Evolutionary conservation across 176 grass and related monocot genomes (phyloP).

Genomic region (Oryza australiensis): DNA sequence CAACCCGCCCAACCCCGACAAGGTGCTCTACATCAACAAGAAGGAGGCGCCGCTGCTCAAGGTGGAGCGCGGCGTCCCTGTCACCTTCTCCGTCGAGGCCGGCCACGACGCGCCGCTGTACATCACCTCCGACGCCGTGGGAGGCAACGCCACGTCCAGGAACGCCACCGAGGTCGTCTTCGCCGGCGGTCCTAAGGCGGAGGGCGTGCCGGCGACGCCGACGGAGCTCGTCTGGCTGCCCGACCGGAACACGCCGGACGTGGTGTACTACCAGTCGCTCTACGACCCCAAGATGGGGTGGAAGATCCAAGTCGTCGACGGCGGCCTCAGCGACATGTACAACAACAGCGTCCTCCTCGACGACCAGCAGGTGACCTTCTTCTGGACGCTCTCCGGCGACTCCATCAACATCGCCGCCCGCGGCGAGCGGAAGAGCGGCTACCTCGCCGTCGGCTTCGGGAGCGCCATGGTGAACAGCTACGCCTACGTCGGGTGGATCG

Average conservation of each 20-base stretch:
- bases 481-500: slow-evolving; percentile 81
- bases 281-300: slow-evolving; percentile 92
- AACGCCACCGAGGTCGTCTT: slow-evolving; percentile 75
- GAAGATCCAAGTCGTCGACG: slow-evolving; percentile 81
- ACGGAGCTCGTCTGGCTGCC: slow-evolving; percentile 74
- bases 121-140: slow-evolving; percentile 78
- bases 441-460: slow-evolving; percentile 77
- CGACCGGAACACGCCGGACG: slow-evolving; percentile 85
- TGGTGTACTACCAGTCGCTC: slow-evolving; percentile 81
- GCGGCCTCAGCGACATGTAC: slow-evolving; percentile 91
- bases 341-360: slow-evolving; percentile 87
- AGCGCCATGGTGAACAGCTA: slow-evolving; percentile 77
- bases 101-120: slow-evolving; percentile 87
- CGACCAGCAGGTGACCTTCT: slow-evolving; percentile 83
- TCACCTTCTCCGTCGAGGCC: slow-evolving; percentile 89
- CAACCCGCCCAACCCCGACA: slow-evolving; percentile 73
- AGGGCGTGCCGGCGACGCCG: slow-evolving; percentile 80
- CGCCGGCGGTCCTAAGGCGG: slow-evolving; percentile 45
- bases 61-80: slow-evolving; percentile 93
- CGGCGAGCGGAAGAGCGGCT: slow-evolving; percentile 82
- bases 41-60: slow-evolving; percentile 92
- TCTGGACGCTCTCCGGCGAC: slow-evolving; percentile 74
- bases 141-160: slow-evolving; percentile 78
- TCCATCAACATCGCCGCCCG: slow-evolving; percentile 75
- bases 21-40: slow-evolving; percentile 96